Evolutionary conservation across 441 rosid genomes (phyloP).

Genomic region (Gossypium schwendimanii): DNA sequence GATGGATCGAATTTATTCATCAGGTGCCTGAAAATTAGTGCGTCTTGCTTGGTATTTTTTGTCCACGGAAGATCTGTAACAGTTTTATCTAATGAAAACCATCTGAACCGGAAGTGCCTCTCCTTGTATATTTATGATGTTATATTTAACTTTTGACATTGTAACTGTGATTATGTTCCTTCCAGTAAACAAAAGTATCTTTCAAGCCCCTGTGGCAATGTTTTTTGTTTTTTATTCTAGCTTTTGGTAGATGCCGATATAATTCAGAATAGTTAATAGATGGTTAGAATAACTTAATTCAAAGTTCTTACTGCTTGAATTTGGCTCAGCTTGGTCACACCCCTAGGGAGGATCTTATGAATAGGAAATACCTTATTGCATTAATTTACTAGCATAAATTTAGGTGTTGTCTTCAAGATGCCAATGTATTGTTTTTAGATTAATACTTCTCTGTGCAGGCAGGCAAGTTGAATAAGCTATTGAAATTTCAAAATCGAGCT

Average conservation of each 20-base stretch:
- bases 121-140: neutral
- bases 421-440: neutral
- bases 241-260: neutral
- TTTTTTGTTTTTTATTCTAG: neutral
- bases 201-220: neutral
- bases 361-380: neutral
- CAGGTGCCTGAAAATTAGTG: neutral
- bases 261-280: neutral
- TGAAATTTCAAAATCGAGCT: conserved; percentile 35
- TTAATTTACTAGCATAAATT: neutral
- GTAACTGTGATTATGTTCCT: neutral
- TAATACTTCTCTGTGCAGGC: conserved; percentile 31
- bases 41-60: neutral
- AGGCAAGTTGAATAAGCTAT: conserved; percentile 39
- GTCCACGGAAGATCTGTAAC: neutral
- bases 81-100: neutral
- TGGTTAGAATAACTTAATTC: neutral
- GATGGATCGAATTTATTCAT: neutral
- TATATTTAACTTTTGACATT: neutral
- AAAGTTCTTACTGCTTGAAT: neutral
- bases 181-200: neutral
- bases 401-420: neutral
- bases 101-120: neutral
- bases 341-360: neutral
- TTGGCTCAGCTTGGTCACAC: neutral